A percentile compares a stretch with the other conserved stretches of the same genome.
Conservation (phyloP, 2,329 filamentous ascomycete genomes). For the Colletotrichum somersetense region DNA sequence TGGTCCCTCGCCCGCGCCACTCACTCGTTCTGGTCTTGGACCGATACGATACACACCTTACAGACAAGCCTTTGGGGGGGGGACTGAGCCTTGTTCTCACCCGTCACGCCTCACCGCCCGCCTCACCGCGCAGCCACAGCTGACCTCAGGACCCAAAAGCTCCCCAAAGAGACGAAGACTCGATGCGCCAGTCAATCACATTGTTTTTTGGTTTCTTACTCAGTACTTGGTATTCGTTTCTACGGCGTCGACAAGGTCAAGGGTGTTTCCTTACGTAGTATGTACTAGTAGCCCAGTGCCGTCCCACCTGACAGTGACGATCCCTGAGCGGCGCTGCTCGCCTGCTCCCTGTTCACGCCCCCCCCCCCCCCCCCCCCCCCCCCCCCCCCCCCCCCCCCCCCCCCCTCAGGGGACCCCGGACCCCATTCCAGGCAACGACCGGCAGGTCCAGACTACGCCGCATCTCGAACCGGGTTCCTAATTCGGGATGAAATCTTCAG, state of each 20-base stretch:
- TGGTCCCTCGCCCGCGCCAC: neutral
- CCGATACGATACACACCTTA: neutral
- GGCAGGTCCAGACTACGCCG: neutral
- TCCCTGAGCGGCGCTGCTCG: neutral
- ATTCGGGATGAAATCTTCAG: neutral
- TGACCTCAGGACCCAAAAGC: conserved; percentile 31
- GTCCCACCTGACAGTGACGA: conserved; percentile 5
- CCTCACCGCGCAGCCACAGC: conserved; percentile 32
- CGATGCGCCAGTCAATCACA: conserved; percentile 1
- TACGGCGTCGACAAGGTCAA: neutral
- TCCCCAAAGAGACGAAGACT: neutral
- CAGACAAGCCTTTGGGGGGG: neutral
- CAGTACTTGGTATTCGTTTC: too few relatives aligned
- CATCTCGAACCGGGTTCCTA: neutral
- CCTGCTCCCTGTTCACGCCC: neutral
- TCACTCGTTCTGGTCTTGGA: neutral
- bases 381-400: too few relatives aligned
- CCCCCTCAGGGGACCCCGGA: too few relatives aligned
- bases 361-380: too few relatives aligned
- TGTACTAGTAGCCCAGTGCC: neutral
- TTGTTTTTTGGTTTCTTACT: neutral
- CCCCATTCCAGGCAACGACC: conserved; percentile 13
- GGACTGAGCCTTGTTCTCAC: conserved; percentile 36
- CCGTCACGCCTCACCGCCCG: conserved; percentile 17
- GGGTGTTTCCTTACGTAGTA: neutral